These are phyloP conservation scores for Collybia nuda DNA, from an alignment of 768 basidiomycete species.

Conservation along the genomic window DNA sequence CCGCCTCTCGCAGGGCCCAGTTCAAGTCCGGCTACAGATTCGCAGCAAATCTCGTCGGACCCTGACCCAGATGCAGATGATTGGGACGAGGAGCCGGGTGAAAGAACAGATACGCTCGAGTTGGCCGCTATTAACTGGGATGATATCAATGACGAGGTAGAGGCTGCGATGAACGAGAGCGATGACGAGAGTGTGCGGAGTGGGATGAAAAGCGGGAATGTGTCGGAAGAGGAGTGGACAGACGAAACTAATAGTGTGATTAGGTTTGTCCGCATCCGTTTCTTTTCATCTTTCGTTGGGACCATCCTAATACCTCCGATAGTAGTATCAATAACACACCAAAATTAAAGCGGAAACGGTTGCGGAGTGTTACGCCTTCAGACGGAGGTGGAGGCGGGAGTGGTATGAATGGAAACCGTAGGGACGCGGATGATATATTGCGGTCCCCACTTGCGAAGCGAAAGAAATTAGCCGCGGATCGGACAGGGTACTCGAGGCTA, in stretches of 20 bases:
- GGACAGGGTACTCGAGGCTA: slow-evolving; percentile 63
- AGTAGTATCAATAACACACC: slow-evolving; percentile 42
- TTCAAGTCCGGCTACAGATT: slow-evolving; percentile 34
- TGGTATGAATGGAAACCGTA: slow-evolving; percentile 34
- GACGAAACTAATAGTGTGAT: slow-evolving; percentile 46
- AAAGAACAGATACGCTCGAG: slow-evolving; percentile 38
- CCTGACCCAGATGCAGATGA: slow-evolving; percentile 68
- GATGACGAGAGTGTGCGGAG: slow-evolving; percentile 50
- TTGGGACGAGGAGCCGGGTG: slow-evolving; percentile 51
- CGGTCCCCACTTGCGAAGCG: slow-evolving; percentile 79
- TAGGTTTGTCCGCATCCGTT: slow-evolving; percentile 19
- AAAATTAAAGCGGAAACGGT: slow-evolving; percentile 60
- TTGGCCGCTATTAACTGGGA: slow-evolving; percentile 75
- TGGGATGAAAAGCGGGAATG: slow-evolving; percentile 41
- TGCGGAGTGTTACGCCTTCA: slow-evolving; percentile 72
- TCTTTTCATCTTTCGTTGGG: not conserved
- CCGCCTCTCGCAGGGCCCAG: slow-evolving; percentile 36
- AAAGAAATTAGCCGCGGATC: slow-evolving; percentile 69
- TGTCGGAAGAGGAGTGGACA: slow-evolving; percentile 54
- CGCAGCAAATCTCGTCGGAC: slow-evolving; percentile 59
- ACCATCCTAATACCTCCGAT: not conserved
- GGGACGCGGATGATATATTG: slow-evolving; percentile 38
- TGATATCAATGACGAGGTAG: slow-evolving; percentile 83
- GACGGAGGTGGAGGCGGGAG: slow-evolving; percentile 41
- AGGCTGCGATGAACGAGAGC: slow-evolving; percentile 82